Evolutionary conservation across 192 early-diverging fungal species (phyloP).

Genomic region (Chytriomyces confervae): DNA sequence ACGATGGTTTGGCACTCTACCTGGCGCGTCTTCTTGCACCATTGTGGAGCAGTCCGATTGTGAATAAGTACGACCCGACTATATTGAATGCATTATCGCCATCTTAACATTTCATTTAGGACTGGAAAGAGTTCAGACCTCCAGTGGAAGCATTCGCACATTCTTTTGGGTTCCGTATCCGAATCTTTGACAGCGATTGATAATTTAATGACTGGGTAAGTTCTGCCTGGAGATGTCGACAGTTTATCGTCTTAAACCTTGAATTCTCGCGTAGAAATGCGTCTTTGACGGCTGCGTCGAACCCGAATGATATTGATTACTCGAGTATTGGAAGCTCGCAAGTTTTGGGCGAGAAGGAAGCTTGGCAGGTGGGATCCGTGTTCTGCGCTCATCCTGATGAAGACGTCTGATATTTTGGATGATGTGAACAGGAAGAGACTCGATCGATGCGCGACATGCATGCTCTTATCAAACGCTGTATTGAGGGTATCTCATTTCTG

Average conservation of each 20-base stretch:
- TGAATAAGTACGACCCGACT: conserved; percentile 13
- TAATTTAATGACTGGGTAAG: conserved; percentile 12
- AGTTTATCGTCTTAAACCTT: background rate
- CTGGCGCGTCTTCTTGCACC: conserved; percentile 74
- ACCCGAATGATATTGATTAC: conserved; percentile 27
- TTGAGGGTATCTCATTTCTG: conserved; percentile 34
- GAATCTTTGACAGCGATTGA: conserved; percentile 12
- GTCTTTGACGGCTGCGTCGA: conserved; percentile 5
- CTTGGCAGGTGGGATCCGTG: conserved; percentile 15
- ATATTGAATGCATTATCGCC: background rate
- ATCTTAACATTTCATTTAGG: background rate
- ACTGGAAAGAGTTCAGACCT: background rate
- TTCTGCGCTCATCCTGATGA: too few species aligned
- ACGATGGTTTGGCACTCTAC: conserved; percentile 80
- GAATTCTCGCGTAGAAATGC: conserved; percentile 3
- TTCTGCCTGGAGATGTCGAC: background rate
- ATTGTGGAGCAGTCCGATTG: conserved; percentile 67
- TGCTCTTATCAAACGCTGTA: conserved; percentile 23
- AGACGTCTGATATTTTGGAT: background rate
- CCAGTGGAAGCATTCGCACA: conserved; percentile 11
- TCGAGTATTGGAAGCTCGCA: conserved; percentile 12
- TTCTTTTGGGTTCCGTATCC: conserved; percentile 10
- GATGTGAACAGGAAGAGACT: conserved; percentile 24
- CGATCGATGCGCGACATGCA: conserved; percentile 27
- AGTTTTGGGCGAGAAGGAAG: conserved; percentile 30